phyloP scores from a whole-genome alignment of 164 flowering plant species.

The Buxus sempervirens region DNA sequence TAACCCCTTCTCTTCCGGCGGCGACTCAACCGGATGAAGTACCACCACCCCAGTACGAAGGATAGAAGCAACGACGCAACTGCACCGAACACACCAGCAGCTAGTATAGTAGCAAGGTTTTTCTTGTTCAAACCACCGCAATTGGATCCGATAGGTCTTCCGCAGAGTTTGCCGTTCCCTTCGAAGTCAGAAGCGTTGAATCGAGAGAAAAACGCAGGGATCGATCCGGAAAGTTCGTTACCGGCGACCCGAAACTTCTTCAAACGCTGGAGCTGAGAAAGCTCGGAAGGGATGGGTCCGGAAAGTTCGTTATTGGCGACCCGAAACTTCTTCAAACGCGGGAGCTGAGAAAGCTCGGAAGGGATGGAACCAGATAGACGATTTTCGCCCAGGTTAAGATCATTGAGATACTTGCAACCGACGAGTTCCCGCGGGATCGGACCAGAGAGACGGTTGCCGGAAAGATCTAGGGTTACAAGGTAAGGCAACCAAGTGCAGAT shows the following conservation, averaged over 20 bases:
- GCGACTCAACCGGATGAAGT: slow-evolving; percentile 22
- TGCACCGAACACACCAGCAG: slow-evolving; percentile 64
- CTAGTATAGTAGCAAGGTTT: slow-evolving; percentile 45
- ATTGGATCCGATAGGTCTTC: slow-evolving; percentile 47
- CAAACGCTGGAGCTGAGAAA: too few species aligned
- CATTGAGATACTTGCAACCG: slow-evolving; percentile 32
- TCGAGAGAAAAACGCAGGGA: slow-evolving; percentile 11
- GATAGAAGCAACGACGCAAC: slow-evolving; percentile 40
- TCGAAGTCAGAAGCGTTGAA: slow-evolving; percentile 29
- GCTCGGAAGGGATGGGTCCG: slow-evolving; percentile 35
- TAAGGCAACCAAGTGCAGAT: slow-evolving; percentile 36
- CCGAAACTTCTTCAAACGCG: slow-evolving; percentile 26
- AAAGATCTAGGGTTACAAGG: slow-evolving; percentile 32
- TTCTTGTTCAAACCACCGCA: slow-evolving; percentile 60
- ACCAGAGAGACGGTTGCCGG: slow-evolving; percentile 31
- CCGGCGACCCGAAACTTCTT: too few species aligned
- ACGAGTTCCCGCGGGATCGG: slow-evolving; percentile 28
- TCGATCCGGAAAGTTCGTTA: too few species aligned
- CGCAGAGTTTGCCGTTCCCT: slow-evolving; percentile 67
- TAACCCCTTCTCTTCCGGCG: slow-evolving; percentile 13
- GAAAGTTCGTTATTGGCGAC: slow-evolving; percentile 28
- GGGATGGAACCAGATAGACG: slow-evolving; percentile 33
- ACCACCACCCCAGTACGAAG: slow-evolving; percentile 61
- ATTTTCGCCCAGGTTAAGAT: slow-evolving; percentile 24
- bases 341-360: slow-evolving; percentile 20